Percentiles rank a stretch among this genome's conserved stretches.
These are phyloP conservation scores for Mortierella sp. DNA, from an alignment of 371 early-diverging fungal genomes.

Conservation along the genomic window DNA sequence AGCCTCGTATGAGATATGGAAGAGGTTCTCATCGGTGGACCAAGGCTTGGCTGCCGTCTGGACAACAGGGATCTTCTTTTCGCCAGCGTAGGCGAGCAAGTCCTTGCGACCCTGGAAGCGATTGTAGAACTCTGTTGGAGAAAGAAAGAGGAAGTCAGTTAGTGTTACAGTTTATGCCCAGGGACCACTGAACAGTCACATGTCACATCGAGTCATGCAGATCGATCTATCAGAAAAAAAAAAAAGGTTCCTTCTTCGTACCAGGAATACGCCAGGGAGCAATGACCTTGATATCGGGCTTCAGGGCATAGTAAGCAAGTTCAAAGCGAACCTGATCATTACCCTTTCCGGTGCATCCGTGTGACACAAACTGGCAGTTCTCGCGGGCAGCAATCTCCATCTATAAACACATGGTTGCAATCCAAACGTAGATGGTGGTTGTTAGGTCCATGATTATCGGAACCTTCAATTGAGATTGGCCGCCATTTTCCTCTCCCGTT, in stretches of 20 bases:
- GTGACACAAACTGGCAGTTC: conserved; percentile 93
- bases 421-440: too few relatives aligned
- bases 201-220: conserved; percentile 8
- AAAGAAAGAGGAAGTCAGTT: not conserved
- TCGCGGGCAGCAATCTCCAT: conserved; percentile 94
- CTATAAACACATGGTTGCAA: conserved; percentile 59
- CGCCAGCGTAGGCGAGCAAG: conserved; percentile 90
- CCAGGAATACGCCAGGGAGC: conserved; percentile 95
- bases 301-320: conserved; percentile 95
- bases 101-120: conserved; percentile 95
- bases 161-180: not conserved
- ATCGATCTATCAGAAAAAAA: not conserved
- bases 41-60: conserved; percentile 97
- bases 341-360: conserved; percentile 99
- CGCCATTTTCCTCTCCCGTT: too few relatives aligned
- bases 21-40: conserved; percentile 99
- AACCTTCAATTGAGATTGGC: too few relatives aligned
- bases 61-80: conserved; percentile 92
- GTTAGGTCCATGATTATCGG: too few relatives aligned
- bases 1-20: conserved; percentile 98
- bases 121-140: conserved; percentile 81
- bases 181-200: conserved; percentile 9
- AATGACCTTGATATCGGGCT: conserved; percentile 93
- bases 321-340: conserved; percentile 99
- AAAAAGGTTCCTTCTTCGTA: conserved; percentile 53